Evolutionary conservation across 179 eudicot genomes (phyloP).

Genomic region (Pouteria campechiana): DNA sequence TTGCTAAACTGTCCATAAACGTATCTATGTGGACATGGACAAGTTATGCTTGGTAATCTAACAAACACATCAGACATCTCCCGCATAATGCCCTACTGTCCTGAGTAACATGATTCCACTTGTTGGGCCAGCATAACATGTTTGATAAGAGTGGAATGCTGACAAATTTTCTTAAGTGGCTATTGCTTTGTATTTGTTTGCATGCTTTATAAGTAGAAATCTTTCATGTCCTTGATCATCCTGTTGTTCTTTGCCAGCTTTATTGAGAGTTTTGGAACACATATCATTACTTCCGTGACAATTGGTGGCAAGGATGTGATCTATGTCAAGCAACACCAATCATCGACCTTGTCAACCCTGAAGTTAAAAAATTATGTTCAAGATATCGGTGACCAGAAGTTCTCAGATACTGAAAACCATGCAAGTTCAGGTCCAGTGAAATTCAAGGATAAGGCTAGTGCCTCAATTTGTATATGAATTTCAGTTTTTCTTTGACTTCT

Average conservation of each 20-base stretch:
- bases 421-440: constrained; percentile 73
- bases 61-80: too few relatives aligned
- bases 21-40: too few relatives aligned
- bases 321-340: constrained; percentile 67
- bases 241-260: constrained; percentile 35
- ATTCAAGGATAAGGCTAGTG: constrained; percentile 70
- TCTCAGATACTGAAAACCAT: constrained; percentile 39
- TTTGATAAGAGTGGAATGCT: too few relatives aligned
- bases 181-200: not conserved
- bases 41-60: too few relatives aligned
- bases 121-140: too few relatives aligned
- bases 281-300: constrained; percentile 76
- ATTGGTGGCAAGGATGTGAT: constrained; percentile 91
- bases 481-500: not conserved
- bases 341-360: constrained; percentile 55
- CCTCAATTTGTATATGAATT: constrained; percentile 5
- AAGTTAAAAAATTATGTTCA: constrained; percentile 78
- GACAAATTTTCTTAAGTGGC: too few relatives aligned
- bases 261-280: constrained; percentile 82
- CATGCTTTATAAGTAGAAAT: not conserved
- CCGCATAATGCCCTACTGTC: too few relatives aligned
- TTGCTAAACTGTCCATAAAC: too few relatives aligned
- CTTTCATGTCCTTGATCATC: not conserved
- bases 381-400: constrained; percentile 80
- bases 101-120: too few relatives aligned